Conservation (phyloP, 768 basidiomycete species). For the Vararia minispora region DNA sequence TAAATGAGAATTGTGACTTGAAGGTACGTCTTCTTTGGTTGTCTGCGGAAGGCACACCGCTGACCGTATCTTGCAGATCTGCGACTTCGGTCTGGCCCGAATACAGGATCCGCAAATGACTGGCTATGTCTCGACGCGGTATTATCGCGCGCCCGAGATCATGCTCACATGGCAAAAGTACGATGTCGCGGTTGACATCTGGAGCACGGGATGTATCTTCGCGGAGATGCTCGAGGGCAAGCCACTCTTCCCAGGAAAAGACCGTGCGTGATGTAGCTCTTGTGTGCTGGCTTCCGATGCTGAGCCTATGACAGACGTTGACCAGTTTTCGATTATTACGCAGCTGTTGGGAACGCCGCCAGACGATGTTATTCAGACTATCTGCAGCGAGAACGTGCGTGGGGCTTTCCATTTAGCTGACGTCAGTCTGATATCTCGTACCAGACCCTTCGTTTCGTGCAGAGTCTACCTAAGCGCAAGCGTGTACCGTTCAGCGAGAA, state of each 20-base stretch:
- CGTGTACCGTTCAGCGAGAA: constrained; percentile 94
- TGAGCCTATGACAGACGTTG: constrained; percentile 62
- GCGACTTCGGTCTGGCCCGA: constrained; percentile 96
- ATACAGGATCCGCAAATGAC: constrained; percentile 99
- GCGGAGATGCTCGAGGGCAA: constrained; percentile 99
- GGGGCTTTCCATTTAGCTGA: constrained; percentile 2
- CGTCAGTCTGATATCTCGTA: constrained; percentile 1
- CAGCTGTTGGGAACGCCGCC: constrained; percentile 97
- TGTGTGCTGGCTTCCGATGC: constrained; percentile 1
- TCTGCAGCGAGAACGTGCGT: constrained; percentile 91
- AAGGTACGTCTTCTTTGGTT: constrained; percentile 46
- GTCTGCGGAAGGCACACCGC: constrained; percentile 6
- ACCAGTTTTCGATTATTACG: constrained; percentile 99
- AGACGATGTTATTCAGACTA: constrained; percentile 99
- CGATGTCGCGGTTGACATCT: constrained; percentile 98
- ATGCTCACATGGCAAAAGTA: constrained; percentile 99
- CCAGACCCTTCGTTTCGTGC: constrained; percentile 97
- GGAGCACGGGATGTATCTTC: constrained; percentile 99
- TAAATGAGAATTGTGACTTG: constrained; percentile 99
- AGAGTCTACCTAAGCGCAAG: constrained; percentile 91
- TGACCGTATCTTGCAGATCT: constrained; percentile 49
- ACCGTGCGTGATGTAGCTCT: constrained; percentile 58
- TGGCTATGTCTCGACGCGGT: constrained; percentile 96
- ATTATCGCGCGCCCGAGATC: constrained; percentile 98
- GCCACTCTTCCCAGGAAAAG: constrained; percentile 97